Evolutionary conservation across 495 filamentous ascomycete species (phyloP), one percentile per base, ranked within the genome.

Genomic region (Extremus antarcticus): DNA sequence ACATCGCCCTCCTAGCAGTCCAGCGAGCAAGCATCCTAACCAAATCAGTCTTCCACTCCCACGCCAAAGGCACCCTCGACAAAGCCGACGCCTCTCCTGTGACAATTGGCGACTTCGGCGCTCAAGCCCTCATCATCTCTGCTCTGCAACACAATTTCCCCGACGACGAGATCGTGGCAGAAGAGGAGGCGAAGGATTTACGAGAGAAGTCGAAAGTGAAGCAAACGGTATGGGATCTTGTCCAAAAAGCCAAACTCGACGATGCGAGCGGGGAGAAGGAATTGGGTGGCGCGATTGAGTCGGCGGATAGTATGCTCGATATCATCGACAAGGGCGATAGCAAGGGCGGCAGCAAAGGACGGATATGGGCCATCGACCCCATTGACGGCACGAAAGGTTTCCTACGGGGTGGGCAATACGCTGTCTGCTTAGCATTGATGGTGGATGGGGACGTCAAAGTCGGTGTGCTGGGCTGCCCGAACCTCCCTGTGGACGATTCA

Each of bases 321-420:
- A 73, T 87, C 49, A 89, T 99, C 65, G 92, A 95, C 71, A 71
- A 74, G 47, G 92, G 92, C 40, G 84, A 84, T 56, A 89, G 85
- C 64, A 69, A 78, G 41, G 92, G 94, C 56, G 92, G 92, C 19
- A 59, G 74, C 46, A 78, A 77, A 61, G 92, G 92, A 23, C 77
- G 92, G 56, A 88, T 96, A 70, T 99, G 92, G 92, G 87, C 92
- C 19, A 76, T 99, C 47, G 92, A 99, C 71, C 92, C 92, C 38
- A 94, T 99, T 55, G 92, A 99, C 69, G 92, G 92, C 45, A 99
- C 92, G 53, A 92, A 94, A 70, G 92, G 92, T 23, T 99, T 99
- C 72, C 75, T 99, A 50, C 78, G 92, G 47, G 94, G 94, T n/a
- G 92, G 88, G 17, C 92, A 99, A 71, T 99, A 99, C 66, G 92